These are phyloP conservation scores for Xylaria grammica DNA, from an alignment of 495 filamentous ascomycete genomes.

Conservation along the genomic window DNA sequence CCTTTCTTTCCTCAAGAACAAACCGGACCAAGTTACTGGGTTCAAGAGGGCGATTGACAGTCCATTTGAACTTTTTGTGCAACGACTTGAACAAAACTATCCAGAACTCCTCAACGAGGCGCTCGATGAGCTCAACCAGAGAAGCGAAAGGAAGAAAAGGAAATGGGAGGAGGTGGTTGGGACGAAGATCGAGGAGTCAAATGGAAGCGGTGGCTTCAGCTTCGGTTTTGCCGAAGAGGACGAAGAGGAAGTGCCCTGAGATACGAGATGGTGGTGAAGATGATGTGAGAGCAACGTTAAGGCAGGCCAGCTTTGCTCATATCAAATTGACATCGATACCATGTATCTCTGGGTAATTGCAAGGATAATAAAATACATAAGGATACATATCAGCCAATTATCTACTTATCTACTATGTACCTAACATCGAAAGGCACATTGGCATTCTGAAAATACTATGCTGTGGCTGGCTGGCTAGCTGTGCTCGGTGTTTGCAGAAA, in stretches of 20 bases:
- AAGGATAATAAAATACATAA: neutral
- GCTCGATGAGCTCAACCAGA: conserved; percentile 66
- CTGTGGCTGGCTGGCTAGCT: conserved; percentile 13
- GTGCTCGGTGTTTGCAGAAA: conserved; percentile 9
- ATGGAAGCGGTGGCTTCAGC: conserved; percentile 67
- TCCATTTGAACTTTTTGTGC: conserved; percentile 77
- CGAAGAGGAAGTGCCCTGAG: neutral
- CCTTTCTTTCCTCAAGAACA: conserved; percentile 81
- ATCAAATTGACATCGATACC: neutral
- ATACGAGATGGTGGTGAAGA: neutral
- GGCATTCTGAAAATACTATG: no score
- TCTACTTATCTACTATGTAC: conserved; percentile 7
- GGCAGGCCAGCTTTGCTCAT: neutral
- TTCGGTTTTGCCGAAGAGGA: conserved; percentile 76
- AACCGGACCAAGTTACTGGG: conserved; percentile 83
- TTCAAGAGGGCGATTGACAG: conserved; percentile 76
- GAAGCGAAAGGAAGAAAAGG: conserved; percentile 68
- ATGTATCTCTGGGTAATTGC: neutral
- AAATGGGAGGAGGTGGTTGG: conserved; percentile 85
- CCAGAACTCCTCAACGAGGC: conserved; percentile 70
- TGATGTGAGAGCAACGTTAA: neutral
- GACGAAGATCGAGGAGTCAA: conserved; percentile 46
- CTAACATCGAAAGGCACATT: no score
- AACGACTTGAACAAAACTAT: conserved; percentile 65
- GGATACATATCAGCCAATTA: neutral